These are phyloP conservation scores for Avena atlantica DNA, from an alignment of 176 grass and related monocot species.

Conservation along the genomic window DNA sequence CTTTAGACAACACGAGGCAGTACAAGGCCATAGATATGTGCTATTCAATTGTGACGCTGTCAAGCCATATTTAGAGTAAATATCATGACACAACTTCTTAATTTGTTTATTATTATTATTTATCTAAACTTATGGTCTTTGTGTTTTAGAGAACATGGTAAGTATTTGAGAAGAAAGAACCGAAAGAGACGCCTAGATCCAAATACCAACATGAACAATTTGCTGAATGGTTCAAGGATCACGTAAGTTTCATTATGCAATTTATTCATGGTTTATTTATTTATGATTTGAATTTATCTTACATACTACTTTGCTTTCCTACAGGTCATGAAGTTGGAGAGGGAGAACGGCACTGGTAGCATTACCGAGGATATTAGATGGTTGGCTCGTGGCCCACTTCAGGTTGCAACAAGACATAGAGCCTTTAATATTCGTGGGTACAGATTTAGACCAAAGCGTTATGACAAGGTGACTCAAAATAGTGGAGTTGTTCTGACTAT, in stretches of 20 bases:
- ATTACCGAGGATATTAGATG: conserved; percentile 27
- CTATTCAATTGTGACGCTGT: background rate
- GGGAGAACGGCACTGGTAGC: background rate
- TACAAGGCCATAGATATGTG: background rate
- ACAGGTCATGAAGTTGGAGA: conserved; percentile 10
- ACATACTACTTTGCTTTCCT: background rate
- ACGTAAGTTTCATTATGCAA: background rate
- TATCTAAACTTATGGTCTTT: background rate
- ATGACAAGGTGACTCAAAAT: conserved; percentile 20
- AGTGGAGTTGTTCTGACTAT: conserved; percentile 5
- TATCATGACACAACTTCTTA: background rate
- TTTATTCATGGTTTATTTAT: background rate
- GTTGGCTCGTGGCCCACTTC: background rate
- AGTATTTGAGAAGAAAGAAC: background rate
- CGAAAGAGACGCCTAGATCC: background rate
- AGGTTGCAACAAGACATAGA: conserved; percentile 7
- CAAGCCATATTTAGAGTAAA: conserved; percentile 7
- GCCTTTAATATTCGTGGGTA: background rate
- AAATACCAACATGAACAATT: background rate
- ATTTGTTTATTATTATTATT: background rate
- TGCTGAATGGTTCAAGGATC: background rate
- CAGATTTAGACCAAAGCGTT: conserved; percentile 10
- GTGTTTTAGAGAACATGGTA: background rate
- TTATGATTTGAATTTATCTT: background rate
- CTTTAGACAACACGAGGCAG: background rate